Evolutionary conservation across 306 rosid species (phyloP), one percentile per base, ranked within the genome.

Genomic region (Cucurbita argyrosperma): DNA sequence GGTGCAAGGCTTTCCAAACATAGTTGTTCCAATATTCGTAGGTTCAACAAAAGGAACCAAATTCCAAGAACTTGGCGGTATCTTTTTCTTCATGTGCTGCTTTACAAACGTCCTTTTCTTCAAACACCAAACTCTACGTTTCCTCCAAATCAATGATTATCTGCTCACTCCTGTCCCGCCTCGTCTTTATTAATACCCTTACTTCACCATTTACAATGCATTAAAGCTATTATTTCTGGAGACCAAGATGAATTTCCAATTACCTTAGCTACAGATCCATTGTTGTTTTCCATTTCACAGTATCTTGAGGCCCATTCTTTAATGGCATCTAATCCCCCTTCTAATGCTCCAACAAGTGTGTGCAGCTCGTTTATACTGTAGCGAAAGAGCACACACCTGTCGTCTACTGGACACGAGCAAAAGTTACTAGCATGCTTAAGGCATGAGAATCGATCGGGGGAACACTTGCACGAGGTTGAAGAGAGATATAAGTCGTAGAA

Each of bases 401-500:
- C 64, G 8, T 79, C 90, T 74, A 70, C 68, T 62, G 70, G 90
- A 18, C 98, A 93, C 1, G 87, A 81, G 81, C 98, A 93, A 74
- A 93, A 75, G 30, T 45, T 78, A 61, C 77, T 84, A 76, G 87
- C 81, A 77, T 93, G 97, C 72, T 80, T 84, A 66, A 93, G 92
- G 76, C 98, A 93, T 77, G 98, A 89, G 80, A 78, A 93, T 74
- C 75, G 81, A 56, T 85, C 84, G 14, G 88, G 96, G 51, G 98
- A 90, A 82, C 97, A 93, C 76, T 84, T 77, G 80, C 98, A 90
- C 67, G 92, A 79, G 14, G 82, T 80, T 21, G 93, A 96, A 74
- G 96, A 90, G 72, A 90, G 79, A 79, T 93, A 88, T 74, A 93
- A 84, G 83, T 93, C 98, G 69, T 90, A 93, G 83, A 85, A 90